Percentiles rank a stretch among this genome's conserved stretches.
These are phyloP conservation scores for Beauveria brongniartii DNA, from an alignment of 2,329 filamentous ascomycete species.

Conservation along the genomic window DNA sequence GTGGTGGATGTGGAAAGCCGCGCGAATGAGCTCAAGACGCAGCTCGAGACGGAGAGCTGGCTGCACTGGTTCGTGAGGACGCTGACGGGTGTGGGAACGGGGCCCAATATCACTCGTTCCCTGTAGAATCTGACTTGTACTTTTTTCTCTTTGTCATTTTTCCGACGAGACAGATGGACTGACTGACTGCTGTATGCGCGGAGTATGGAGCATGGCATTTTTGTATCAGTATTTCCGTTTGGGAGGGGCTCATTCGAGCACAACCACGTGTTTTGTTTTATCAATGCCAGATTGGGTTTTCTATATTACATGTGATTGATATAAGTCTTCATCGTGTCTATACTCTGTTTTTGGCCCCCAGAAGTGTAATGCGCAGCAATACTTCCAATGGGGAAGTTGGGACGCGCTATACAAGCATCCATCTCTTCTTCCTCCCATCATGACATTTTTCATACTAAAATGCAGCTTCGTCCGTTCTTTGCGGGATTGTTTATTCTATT, in stretches of 20 bases:
- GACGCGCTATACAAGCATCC: too few relatives aligned
- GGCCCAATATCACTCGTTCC: constrained; percentile 43
- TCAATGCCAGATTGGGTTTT: not conserved
- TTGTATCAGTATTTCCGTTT: not conserved
- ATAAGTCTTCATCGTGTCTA: not conserved
- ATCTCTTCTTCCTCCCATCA: not conserved
- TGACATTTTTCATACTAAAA: not conserved
- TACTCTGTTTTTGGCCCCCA: not conserved
- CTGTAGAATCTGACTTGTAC: constrained; percentile 8
- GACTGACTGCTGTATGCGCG: not conserved
- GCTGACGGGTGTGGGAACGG: constrained; percentile 51
- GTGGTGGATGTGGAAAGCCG: constrained; percentile 62
- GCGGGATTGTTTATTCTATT: not conserved
- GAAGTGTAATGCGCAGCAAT: not conserved
- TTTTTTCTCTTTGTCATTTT: not conserved
- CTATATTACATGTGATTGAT: not conserved
- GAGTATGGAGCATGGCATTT: constrained; percentile 7
- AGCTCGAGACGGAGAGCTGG: constrained; percentile 58
- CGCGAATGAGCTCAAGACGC: constrained; percentile 52
- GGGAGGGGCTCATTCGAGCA: not conserved
- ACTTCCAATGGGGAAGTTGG: not conserved
- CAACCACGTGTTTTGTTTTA: not conserved
- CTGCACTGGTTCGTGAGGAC: constrained; percentile 56
- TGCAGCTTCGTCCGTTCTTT: not conserved
- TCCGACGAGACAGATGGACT: not conserved